Evolutionary conservation across 768 basidiomycete species (phyloP), one percentile per base, ranked within the genome.

Genomic region (Lactarius sp.): DNA sequence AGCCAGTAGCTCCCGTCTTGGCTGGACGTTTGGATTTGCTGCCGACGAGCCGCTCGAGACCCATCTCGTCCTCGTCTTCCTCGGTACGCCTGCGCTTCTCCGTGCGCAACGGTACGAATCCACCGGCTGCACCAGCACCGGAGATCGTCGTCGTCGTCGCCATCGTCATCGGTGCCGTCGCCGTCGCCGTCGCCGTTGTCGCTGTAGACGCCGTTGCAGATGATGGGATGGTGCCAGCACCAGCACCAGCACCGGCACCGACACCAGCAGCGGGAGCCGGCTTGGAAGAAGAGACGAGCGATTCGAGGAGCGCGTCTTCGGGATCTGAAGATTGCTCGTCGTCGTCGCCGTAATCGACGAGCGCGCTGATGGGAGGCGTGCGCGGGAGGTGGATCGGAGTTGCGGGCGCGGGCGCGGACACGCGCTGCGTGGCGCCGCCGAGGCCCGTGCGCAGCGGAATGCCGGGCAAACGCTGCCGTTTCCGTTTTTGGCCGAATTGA

Each of bases 321-420:
- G 77, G 76, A 56, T 88, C 86, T 27, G 75, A 77, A 9, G 70
- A 63, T 22, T 83, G 83, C 49, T 88, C 86, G 20, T 88, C 88
- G 51, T 92, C 89, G 33, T 89, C 90, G 22, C 78, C 84, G 71
- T 93, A 92, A 70, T 91, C 91, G 36, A 90, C 81, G 56, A 93
- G 77, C n/a, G 82, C 77, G 27, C 80, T 79, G 12, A 89, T 75
- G 27, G 80, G 75, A 27, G 84, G 84, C 6, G 81, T 77, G 52
- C 81, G 81, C 58, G 83, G 75, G 6, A 75, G 70, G 55, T 67
- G 56, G 66, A 65, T 66, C 6, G 74, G 68, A 53, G 65, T 66
- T 37, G 63, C 56, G 14, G 60, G 68, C 14, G 63, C 56, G 14
- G 60, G 68, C 14, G 60, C 47, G n/a, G 69, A 65, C 6, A 22